Evolutionary conservation across 2,329 filamentous ascomycete genomes (phyloP), one percentile per base, ranked within the genome.

Genomic region (Diaporthe sp.): DNA sequence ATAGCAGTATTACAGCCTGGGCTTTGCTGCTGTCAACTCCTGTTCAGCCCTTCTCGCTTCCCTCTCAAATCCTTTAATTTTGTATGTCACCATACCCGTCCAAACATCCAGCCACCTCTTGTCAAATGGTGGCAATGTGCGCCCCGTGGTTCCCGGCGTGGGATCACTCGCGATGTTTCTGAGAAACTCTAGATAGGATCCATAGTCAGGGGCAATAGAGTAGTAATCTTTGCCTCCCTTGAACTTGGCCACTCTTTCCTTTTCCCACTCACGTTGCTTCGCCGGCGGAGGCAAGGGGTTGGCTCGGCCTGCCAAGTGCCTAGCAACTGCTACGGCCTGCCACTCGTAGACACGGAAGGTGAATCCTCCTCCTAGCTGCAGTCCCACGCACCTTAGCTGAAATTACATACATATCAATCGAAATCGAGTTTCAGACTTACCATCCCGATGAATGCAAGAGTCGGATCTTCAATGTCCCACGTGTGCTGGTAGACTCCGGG

Each of bases 81-180:
- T 82, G 13, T 78, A 70, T 1, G 70, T 75, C 4, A 80, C 76
- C 80, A 83, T 82, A 0, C 78, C 77, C 35, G 77, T 77, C 81
- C 81, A 83, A 6, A 80, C 51, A 2, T 81, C 79, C 2, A 81
- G 71, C 84, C 84, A 86, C 30, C 80, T 80, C 35, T 81, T 80
- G 17, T 87, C 82, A 70, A 87, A 88, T 2, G 79, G 80, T 2
- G 85, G 85, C 39, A 88, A 76, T 15, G 77, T 77, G 9, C 85
- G 81, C 0, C 85, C 86, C 0, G 81, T 82, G 4, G 81, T 81
- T 0, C 82, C 83, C 7, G 80, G 77, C 0, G 77, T 79, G 3
- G 86, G 85, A 9, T 86, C 81, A 0, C 86, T 85, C 0, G 86
- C 85, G 35, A 87, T 79, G 6, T 74, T 73, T 0, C 84, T 80